Conservation (phyloP, 2,329 filamentous ascomycete species). For the Rhexocercosporidium sp. region DNA sequence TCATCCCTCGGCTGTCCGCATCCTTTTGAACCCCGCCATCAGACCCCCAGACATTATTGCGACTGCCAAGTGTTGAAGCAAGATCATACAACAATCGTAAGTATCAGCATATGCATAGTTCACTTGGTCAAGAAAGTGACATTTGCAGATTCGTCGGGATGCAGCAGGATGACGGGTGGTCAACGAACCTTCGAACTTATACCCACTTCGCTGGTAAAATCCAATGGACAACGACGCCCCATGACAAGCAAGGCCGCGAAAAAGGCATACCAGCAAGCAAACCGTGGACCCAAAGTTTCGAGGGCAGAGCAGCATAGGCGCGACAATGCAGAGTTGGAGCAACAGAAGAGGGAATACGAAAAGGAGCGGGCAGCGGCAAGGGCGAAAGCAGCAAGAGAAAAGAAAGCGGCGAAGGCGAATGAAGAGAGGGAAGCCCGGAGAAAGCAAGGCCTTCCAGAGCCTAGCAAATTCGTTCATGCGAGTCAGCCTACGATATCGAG, state of each 20-base stretch:
- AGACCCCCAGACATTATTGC: neutral
- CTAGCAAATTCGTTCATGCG: constrained; percentile 53
- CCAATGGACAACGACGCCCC: constrained; percentile 41
- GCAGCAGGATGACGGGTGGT: constrained; percentile 39
- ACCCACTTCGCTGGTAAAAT: constrained; percentile 41
- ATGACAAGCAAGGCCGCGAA: constrained; percentile 58
- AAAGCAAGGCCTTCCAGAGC: constrained; percentile 57
- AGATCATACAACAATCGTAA: neutral
- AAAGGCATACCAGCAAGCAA: constrained; percentile 52
- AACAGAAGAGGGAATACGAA: constrained; percentile 57
- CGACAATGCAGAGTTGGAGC: constrained; percentile 47
- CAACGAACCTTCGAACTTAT: constrained; percentile 52
- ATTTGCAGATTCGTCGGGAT: neutral
- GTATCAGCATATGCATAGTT: neutral
- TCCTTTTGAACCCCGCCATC: neutral
- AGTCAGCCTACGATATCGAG: constrained; percentile 63
- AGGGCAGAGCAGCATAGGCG: constrained; percentile 44
- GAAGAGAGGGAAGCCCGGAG: constrained; percentile 56
- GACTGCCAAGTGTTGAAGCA: neutral
- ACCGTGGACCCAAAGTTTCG: constrained; percentile 47
- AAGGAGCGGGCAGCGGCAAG: constrained; percentile 57
- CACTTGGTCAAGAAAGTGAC: neutral
- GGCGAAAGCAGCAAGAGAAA: constrained; percentile 57
- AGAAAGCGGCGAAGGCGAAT: constrained; percentile 59
- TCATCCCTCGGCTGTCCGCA: neutral